Conservation (phyloP, 1,284 basidiomycete species). For the Trichosporon asahii region DNA sequence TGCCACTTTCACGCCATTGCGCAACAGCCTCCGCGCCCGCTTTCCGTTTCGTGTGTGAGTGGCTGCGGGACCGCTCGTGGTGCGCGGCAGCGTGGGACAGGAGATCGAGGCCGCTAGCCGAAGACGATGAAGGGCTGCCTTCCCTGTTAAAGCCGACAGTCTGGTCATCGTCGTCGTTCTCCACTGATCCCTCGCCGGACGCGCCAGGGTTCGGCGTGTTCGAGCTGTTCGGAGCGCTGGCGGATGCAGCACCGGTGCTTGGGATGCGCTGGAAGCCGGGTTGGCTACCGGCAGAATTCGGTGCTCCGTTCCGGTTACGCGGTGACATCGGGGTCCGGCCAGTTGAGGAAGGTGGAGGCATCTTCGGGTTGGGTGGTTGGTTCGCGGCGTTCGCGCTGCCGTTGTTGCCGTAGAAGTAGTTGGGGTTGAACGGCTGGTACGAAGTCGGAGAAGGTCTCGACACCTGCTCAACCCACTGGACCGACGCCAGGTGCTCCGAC, state of each 20-base stretch:
- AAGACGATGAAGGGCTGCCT: conserved; percentile 40
- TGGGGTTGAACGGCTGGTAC: conserved; percentile 12
- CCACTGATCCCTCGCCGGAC: conserved; percentile 27
- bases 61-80: conserved; percentile 21
- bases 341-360: conserved; percentile 38
- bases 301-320: conserved; percentile 19
- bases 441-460: conserved; percentile 11
- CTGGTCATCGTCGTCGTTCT: conserved; percentile 45
- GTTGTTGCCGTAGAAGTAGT: conserved; percentile 9
- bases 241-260: neutral
- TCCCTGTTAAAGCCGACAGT: conserved; percentile 41
- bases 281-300: conserved; percentile 12
- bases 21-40: conserved; percentile 46
- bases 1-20: conserved; percentile 45
- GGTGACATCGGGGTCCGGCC: conserved; percentile 24
- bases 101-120: conserved; percentile 42
- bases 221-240: neutral
- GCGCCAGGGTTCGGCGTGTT: conserved; percentile 14
- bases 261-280: neutral
- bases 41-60: conserved; percentile 40
- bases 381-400: conserved; percentile 3
- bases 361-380: conserved; percentile 20
- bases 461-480: conserved; percentile 43
- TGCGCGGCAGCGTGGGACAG: conserved; percentile 37
- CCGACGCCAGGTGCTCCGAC: conserved; percentile 43